Base-by-base conservation (phyloP, 345 rosid genomes). In the Camelina laxa region DNA sequence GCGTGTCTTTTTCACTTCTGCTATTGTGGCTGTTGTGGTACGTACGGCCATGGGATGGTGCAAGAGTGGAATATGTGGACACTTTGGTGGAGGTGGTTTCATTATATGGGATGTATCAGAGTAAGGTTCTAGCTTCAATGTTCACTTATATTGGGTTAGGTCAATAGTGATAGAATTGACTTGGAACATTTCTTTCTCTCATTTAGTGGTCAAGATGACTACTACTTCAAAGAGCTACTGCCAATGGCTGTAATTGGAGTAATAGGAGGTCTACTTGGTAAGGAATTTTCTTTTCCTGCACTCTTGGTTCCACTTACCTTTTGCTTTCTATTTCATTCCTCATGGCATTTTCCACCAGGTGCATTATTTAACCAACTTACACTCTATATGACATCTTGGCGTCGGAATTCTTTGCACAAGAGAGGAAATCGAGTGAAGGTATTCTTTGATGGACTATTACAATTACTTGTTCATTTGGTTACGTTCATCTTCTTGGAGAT, bases 1-100 rank as follows among this genome's bases (percentile, higher is more conserved):
- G 99, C 92, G 97, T 78, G 97, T 92, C 72, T 95, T 95, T 85
- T 95, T 95, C 78, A 95, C 97, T 72, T 90, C 99, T 64, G 99
- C 99, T 12, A 77, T 95, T 44, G 99, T 95, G 68, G 99, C 97
- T 58, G 97, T 95, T 82, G 99, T 95, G 39, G 97, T 95, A 22
- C 95, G 97, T 77, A 84, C 88, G 74, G 93, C 97, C 50, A 95
- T 95, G 97, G 96, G 96, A 55, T 87, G 97, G 97, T 95, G 99
- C 74, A 90, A 85, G 84, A 90, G 87, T 82, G 97, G 96, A 79
- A 86, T 88, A 51, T 95, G 99, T 85, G 99, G 97, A 65, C 97
- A 92, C 82, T 95, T 95, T 83, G 99, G 99, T 56, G 78, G 86
- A 36, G 99, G 97, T 19, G 99, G 99, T 74, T 95, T 92, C 81